These are phyloP conservation scores for Pleurotus platypus DNA, from an alignment of 768 basidiomycete genomes.

Conservation along the genomic window DNA sequence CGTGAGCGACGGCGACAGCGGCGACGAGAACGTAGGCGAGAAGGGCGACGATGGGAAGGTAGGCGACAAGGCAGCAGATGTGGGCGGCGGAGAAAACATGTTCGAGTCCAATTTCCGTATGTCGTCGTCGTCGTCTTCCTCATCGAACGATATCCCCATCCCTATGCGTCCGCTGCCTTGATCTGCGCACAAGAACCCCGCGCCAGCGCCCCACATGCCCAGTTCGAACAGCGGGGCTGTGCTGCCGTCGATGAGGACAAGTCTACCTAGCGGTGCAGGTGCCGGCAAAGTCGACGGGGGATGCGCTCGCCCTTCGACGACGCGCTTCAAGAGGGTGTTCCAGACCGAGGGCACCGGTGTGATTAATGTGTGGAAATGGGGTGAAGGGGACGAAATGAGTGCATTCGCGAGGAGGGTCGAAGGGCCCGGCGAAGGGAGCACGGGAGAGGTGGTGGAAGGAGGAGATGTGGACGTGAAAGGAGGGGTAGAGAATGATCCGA, in stretches of 20 bases:
- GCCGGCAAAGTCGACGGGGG: too few species aligned
- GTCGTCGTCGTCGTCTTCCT: too few species aligned
- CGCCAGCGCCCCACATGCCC: too few species aligned
- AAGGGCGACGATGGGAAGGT: too few species aligned
- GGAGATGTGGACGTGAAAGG: constrained; percentile 2
- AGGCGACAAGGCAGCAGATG: too few species aligned
- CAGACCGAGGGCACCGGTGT: constrained; percentile 57
- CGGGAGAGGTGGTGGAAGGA: neutral
- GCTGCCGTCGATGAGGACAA: neutral
- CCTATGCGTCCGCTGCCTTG: too few species aligned
- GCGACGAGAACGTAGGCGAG: too few species aligned
- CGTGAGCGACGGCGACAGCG: too few species aligned
- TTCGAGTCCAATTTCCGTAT: too few species aligned
- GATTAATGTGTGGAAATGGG: constrained; percentile 43
- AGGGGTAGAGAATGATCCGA: constrained; percentile 9
- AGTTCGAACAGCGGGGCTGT: neutral
- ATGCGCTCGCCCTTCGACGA: constrained; percentile 16
- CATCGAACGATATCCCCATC: too few species aligned
- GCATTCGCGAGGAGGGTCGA: constrained; percentile 28
- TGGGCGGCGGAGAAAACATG: too few species aligned
- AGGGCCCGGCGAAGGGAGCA: constrained; percentile 23
- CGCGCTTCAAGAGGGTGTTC: constrained; percentile 49
- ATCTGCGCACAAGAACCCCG: too few species aligned
- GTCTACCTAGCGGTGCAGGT: neutral
- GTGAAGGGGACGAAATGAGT: constrained; percentile 36